A percentile compares a stretch with the other conserved stretches of the same genome.
These are phyloP conservation scores for Penicillium paneum DNA, from an alignment of 2,329 filamentous ascomycete genomes.

Conservation along the genomic window DNA sequence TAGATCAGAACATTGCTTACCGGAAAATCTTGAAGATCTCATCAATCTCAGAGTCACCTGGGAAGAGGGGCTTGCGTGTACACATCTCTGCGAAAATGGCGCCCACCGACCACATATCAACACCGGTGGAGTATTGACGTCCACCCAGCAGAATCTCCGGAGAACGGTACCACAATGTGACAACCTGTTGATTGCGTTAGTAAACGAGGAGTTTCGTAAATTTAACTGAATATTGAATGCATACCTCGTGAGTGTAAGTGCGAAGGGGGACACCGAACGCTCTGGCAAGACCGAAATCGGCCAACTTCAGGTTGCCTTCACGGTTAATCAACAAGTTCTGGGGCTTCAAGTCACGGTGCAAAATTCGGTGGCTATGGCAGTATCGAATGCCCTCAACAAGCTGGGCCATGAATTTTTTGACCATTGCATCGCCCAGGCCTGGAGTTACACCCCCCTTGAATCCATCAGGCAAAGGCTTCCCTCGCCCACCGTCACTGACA, in stretches of 20 bases:
- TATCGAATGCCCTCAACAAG: constrained; percentile 79
- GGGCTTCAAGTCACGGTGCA: constrained; percentile 86
- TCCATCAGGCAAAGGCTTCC: constrained; percentile 79
- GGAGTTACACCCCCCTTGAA: constrained; percentile 63
- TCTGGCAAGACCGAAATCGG: constrained; percentile 83
- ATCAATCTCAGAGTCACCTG: constrained; percentile 88
- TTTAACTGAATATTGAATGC: background rate
- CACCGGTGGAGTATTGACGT: constrained; percentile 87
- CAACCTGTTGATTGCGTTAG: constrained; percentile 55
- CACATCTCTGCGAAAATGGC: constrained; percentile 98
- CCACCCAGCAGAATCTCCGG: constrained; percentile 89
- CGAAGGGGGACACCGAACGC: constrained; percentile 87
- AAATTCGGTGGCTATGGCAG: constrained; percentile 82
- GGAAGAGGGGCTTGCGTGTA: constrained; percentile 87
- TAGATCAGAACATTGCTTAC: constrained; percentile 48
- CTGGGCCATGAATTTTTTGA: constrained; percentile 92
- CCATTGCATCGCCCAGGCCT: constrained; percentile 73
- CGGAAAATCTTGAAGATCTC: constrained; percentile 95
- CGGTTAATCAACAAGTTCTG: constrained; percentile 85
- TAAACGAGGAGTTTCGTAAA: background rate
- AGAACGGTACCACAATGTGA: constrained; percentile 88
- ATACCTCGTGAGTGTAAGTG: constrained; percentile 85
- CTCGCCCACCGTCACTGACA: constrained; percentile 76
- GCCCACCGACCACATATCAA: constrained; percentile 94
- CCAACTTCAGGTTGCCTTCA: constrained; percentile 84